phyloP scores from a whole-genome alignment of 257 asterid species.

The Primulina huaijiensis region DNA sequence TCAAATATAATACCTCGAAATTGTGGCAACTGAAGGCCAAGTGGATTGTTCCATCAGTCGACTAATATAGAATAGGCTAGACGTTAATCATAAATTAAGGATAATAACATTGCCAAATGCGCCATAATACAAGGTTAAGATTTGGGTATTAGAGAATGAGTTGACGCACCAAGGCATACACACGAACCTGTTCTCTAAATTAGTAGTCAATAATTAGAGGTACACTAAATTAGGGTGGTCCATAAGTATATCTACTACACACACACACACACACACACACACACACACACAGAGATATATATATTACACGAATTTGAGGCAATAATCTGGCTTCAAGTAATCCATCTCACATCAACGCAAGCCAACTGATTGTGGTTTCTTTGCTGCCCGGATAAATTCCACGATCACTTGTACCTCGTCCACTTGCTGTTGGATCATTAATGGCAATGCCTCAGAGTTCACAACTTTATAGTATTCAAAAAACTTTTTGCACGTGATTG shows the following conservation, averaged over 20 bases:
- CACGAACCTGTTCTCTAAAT: constrained; percentile 42
- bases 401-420: constrained; percentile 76
- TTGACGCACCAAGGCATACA: constrained; percentile 8
- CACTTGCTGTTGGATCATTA: constrained; percentile 48
- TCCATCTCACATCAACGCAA: constrained; percentile 32
- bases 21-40: no score
- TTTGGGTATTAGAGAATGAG: constrained; percentile 22
- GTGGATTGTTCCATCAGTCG: no score
- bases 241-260: constrained; percentile 33
- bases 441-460: constrained; percentile 6
- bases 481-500: background rate
- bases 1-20: no score
- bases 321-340: constrained; percentile 21
- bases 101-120: constrained; percentile 18
- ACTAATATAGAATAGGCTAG: background rate
- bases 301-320: constrained; percentile 32
- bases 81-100: background rate
- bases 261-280: constrained; percentile 24
- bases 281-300: constrained; percentile 31
- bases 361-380: constrained; percentile 47
- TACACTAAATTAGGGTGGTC: constrained; percentile 36
- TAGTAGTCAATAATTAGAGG: constrained; percentile 47
- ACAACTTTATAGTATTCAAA: background rate
- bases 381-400: constrained; percentile 72
- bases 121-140: constrained; percentile 41